Evolutionary conservation across 176 grass and related monocot species (phyloP).

Genomic region (Juncus inflexus): DNA sequence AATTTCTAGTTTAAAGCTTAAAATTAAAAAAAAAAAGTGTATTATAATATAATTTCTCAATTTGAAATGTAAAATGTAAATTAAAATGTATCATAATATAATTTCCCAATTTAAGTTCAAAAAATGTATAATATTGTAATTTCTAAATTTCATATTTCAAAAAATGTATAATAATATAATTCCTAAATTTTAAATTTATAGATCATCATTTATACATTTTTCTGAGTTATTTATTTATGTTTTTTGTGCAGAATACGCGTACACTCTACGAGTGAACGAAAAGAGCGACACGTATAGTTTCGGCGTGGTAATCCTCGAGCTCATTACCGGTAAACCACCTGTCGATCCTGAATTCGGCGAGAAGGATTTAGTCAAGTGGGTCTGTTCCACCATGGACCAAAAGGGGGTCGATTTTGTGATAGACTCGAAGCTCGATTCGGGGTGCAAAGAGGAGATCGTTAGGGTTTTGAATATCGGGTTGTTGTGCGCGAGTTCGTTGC

Average conservation of each 20-base stretch:
- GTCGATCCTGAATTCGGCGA: slow-evolving; percentile 79
- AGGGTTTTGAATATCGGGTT: slow-evolving; percentile 66
- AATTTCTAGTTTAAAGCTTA: too few species aligned
- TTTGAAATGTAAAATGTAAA: too few species aligned
- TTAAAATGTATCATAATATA: too few species aligned
- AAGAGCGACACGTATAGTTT: slow-evolving; percentile 96
- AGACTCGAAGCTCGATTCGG: slow-evolving; percentile 48
- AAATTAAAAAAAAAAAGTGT: too few species aligned
- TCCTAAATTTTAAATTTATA: too few species aligned
- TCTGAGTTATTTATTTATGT: background rate
- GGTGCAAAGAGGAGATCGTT: slow-evolving; percentile 47
- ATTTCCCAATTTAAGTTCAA: too few species aligned
- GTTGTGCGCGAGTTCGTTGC: slow-evolving; percentile 69
- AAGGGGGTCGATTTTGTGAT: slow-evolving; percentile 51
- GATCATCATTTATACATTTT: background rate
- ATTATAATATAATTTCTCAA: too few species aligned
- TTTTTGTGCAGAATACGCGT: slow-evolving; percentile 60
- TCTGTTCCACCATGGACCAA: slow-evolving; percentile 57
- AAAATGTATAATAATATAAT: too few species aligned
- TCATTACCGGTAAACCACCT: slow-evolving; percentile 57
- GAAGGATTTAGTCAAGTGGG: slow-evolving; percentile 92
- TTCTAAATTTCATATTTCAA: too few species aligned
- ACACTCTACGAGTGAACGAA: slow-evolving; percentile 83
- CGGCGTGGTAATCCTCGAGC: slow-evolving; percentile 84
- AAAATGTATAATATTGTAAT: too few species aligned